Evolutionary conservation across 202 grass and related monocot species (phyloP).

Genomic region (Saccharum hybrid): DNA sequence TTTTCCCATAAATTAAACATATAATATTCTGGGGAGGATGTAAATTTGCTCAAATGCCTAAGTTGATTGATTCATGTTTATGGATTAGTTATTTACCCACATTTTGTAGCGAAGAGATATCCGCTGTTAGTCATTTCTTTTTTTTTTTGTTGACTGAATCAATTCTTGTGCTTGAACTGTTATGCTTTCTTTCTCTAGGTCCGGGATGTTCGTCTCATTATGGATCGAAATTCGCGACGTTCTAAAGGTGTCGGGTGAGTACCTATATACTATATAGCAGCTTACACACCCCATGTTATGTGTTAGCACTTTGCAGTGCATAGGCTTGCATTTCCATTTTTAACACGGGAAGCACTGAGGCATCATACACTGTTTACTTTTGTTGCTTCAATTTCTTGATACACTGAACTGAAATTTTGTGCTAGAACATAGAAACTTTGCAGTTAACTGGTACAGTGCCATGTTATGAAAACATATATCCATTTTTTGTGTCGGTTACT

Average conservation of each 20-base stretch:
- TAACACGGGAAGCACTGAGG: not conserved
- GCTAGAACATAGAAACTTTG: not conserved
- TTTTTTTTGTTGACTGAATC: conserved; percentile 9
- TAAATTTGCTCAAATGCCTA: not conserved
- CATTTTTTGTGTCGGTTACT: not conserved
- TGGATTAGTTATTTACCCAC: not conserved
- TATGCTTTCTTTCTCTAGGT: conserved; percentile 55
- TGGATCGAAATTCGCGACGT: conserved; percentile 96
- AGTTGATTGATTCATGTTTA: conserved; percentile 23
- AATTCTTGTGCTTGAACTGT: conserved; percentile 9
- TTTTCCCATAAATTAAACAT: not conserved
- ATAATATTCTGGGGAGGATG: conserved; percentile 1
- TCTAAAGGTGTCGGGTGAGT: conserved; percentile 99
- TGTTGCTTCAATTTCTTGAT: conserved; percentile 18
- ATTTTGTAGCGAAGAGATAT: conserved; percentile 5
- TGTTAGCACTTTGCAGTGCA: not conserved
- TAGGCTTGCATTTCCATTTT: conserved; percentile 5
- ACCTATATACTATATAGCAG: not conserved
- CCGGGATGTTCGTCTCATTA: conserved; percentile 97
- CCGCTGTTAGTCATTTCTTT: conserved; percentile 19
- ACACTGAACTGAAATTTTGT: not conserved
- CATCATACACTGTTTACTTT: conserved; percentile 3
- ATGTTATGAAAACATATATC: not conserved
- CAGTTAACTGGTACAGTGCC: not conserved
- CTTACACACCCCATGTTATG: not conserved